Evolutionary conservation across 495 filamentous ascomycete species (phyloP).

Genomic region (Thermothielavioides terrestris): DNA sequence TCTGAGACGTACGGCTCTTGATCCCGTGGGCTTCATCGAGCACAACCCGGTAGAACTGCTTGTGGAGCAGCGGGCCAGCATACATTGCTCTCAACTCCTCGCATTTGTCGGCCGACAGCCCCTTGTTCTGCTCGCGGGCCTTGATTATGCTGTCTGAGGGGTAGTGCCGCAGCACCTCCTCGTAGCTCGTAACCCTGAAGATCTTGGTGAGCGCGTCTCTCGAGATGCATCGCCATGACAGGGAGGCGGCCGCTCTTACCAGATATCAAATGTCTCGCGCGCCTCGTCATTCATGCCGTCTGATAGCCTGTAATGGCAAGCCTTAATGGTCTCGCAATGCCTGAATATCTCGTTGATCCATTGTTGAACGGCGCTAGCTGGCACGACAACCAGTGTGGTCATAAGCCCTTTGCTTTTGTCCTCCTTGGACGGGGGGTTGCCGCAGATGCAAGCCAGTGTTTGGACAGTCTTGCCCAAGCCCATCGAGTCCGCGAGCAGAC

Average conservation of each 20-base stretch:
- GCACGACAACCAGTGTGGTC: constrained; percentile 54
- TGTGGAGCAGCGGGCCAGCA: constrained; percentile 5
- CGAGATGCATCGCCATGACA: background rate
- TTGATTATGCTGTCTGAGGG: constrained; percentile 7
- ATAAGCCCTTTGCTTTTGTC: constrained; percentile 11
- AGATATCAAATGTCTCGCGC: background rate
- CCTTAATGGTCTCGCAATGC: constrained; percentile 28
- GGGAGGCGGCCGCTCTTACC: background rate
- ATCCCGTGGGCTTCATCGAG: constrained; percentile 31
- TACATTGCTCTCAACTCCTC: background rate
- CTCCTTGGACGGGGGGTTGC: constrained; percentile 34
- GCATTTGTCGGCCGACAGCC: constrained; percentile 6
- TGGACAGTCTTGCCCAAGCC: constrained; percentile 70
- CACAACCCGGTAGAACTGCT: constrained; percentile 25
- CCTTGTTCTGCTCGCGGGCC: background rate
- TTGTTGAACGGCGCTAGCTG: constrained; percentile 58
- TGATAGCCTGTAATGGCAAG: constrained; percentile 23
- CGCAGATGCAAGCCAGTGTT: constrained; percentile 56
- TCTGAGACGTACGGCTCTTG: constrained; percentile 20
- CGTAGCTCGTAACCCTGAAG: constrained; percentile 19
- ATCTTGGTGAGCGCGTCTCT: background rate
- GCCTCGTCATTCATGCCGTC: constrained; percentile 20
- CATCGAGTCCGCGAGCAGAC: constrained; percentile 68
- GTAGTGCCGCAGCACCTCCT: constrained; percentile 15
- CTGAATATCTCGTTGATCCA: constrained; percentile 55